These are phyloP conservation scores for Euryodendron excelsum DNA, from an alignment of 148 eudicot genomes.

Conservation along the genomic window DNA sequence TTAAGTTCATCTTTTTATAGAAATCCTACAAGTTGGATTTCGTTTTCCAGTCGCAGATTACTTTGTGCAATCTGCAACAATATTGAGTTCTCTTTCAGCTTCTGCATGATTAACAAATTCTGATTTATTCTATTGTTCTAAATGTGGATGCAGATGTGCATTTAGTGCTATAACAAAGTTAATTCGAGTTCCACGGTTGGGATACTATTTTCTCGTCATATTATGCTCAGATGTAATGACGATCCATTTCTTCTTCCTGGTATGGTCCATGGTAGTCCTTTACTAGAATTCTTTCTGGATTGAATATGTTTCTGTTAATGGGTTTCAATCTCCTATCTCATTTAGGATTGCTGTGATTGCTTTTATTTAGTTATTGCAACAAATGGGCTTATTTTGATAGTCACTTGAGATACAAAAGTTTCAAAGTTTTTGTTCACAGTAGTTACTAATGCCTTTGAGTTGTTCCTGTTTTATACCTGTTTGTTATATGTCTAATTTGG, in stretches of 20 bases:
- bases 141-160: constrained; percentile 68
- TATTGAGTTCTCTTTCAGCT: not conserved
- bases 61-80: not conserved
- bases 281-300: not conserved
- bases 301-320: not conserved
- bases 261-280: constrained; percentile 30
- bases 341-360: not conserved
- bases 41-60: not conserved
- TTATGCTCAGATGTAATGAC: constrained; percentile 94
- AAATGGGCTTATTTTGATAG: not conserved
- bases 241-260: constrained; percentile 98
- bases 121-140: not conserved
- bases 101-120: not conserved
- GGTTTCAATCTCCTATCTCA: not conserved
- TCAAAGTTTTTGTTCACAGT: not conserved
- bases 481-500: not conserved
- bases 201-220: constrained; percentile 88
- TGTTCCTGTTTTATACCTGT: not conserved
- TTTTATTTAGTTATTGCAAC: too few relatives aligned
- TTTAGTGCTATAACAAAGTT: constrained; percentile 87
- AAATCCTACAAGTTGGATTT: not conserved
- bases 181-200: constrained; percentile 70
- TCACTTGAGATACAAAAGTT: not conserved
- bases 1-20: not conserved
- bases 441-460: not conserved